These are phyloP conservation scores for Clavispora santaluciae DNA, from an alignment of 805 yeast genomes.

Conservation along the genomic window DNA sequence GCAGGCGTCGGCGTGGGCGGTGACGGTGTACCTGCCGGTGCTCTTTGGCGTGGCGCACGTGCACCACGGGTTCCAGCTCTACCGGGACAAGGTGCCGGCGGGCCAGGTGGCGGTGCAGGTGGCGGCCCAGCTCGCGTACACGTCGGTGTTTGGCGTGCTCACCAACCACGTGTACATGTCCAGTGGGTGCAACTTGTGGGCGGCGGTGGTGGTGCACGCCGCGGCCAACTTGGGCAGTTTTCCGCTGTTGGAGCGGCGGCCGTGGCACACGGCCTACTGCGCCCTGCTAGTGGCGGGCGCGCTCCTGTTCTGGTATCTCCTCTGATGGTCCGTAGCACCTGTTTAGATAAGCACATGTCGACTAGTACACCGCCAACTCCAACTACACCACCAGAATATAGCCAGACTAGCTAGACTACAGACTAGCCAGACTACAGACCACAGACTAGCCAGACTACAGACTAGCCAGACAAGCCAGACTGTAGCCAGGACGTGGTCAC, in stretches of 20 bases:
- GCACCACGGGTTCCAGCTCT: slow-evolving; percentile 61
- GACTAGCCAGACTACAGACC: too few species aligned
- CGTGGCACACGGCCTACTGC: slow-evolving; percentile 25
- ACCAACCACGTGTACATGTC: slow-evolving; percentile 54
- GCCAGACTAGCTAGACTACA: too few species aligned
- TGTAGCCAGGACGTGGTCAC: too few species aligned
- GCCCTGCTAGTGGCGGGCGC: slow-evolving; percentile 40
- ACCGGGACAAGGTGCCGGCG: slow-evolving; percentile 19
- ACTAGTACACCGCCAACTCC: too few species aligned
- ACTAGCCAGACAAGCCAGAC: too few species aligned
- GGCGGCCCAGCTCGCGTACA: slow-evolving; percentile 55
- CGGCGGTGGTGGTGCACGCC: slow-evolving; percentile 53
- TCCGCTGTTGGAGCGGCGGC: slow-evolving; percentile 37
- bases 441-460: too few species aligned
- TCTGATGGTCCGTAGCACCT: too few species aligned
- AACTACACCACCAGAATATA: too few species aligned
- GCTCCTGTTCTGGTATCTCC: slow-evolving; percentile 24
- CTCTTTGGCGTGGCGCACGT: slow-evolving; percentile 75
- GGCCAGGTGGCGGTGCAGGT: slow-evolving; percentile 32
- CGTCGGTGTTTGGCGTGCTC: slow-evolving; percentile 66
- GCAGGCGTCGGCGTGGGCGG: background rate
- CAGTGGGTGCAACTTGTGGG: slow-evolving; percentile 47
- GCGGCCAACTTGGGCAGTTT: slow-evolving; percentile 70
- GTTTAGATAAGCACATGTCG: too few species aligned
- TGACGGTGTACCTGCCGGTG: slow-evolving; percentile 37